Evolutionary conservation across 306 rosid genomes (phyloP).

Genomic region (Acacia melanoxylon): DNA sequence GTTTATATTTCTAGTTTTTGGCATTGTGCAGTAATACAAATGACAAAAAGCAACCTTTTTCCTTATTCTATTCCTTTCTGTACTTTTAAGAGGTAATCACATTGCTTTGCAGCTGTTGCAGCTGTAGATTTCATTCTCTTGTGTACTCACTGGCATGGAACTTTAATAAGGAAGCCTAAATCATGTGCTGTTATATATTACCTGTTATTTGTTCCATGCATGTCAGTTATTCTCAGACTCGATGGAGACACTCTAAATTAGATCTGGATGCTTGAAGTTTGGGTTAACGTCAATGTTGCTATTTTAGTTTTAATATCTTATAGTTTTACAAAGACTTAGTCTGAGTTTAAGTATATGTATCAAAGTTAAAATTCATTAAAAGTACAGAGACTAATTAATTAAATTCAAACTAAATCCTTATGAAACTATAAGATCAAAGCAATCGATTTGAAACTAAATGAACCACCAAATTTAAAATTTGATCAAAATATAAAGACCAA

Average conservation of each 20-base stretch:
- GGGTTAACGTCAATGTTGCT: too few species aligned
- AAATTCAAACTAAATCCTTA: too few species aligned
- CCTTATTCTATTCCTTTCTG: slow-evolving; percentile 9
- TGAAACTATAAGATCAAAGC: too few species aligned
- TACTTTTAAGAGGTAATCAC: neutral
- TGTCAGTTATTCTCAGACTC: neutral
- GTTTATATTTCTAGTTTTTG: slow-evolving; percentile 31
- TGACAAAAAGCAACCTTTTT: neutral
- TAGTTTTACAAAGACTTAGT: too few species aligned
- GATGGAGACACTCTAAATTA: neutral
- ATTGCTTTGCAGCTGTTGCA: neutral
- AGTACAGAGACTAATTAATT: too few species aligned
- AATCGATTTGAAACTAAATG: too few species aligned
- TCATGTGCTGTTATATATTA: neutral
- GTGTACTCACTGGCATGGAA: neutral
- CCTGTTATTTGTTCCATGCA: neutral
- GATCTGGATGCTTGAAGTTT: neutral
- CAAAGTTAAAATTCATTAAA: too few species aligned
- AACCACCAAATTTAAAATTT: too few species aligned
- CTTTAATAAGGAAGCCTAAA: neutral
- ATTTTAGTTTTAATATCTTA: too few species aligned
- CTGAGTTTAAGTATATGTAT: too few species aligned
- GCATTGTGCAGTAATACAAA: slow-evolving; percentile 31
- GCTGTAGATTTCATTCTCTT: neutral
- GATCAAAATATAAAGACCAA: too few species aligned